Percentiles rank a stretch among this genome's conserved stretches.
Evolutionary conservation across 306 rosid genomes (phyloP).

Genomic region (Corylus americana): DNA sequence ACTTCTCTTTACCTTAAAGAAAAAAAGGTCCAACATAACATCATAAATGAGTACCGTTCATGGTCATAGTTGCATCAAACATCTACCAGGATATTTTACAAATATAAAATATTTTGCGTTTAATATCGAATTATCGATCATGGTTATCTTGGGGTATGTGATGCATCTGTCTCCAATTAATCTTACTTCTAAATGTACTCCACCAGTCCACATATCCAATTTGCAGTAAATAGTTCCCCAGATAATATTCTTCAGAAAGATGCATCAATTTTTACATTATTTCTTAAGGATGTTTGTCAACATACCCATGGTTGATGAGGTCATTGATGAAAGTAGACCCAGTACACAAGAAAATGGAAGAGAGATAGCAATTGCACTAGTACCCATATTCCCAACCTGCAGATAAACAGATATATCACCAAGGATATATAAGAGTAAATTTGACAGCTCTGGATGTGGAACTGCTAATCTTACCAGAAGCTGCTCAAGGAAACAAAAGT

Average conservation of each 20-base stretch:
- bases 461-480: slow-evolving; percentile 62
- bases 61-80: slow-evolving; percentile 5
- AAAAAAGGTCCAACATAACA: background rate
- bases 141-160: background rate
- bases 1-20: background rate
- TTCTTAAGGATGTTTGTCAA: slow-evolving; percentile 6
- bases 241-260: slow-evolving; percentile 15
- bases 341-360: slow-evolving; percentile 95
- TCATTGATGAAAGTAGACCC: slow-evolving; percentile 87
- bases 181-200: background rate
- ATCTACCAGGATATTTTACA: slow-evolving; percentile 16
- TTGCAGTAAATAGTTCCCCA: slow-evolving; percentile 8
- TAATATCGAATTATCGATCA: background rate
- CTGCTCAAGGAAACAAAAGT: slow-evolving; percentile 96
- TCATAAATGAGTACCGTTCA: slow-evolving; percentile 14
- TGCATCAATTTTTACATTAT: background rate
- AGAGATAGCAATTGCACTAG: slow-evolving; percentile 75
- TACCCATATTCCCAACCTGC: slow-evolving; percentile 80
- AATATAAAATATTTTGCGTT: background rate
- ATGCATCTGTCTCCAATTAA: background rate
- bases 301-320: slow-evolving; percentile 96
- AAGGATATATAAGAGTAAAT: slow-evolving; percentile 20
- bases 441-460: slow-evolving; percentile 13
- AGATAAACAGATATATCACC: slow-evolving; percentile 28
- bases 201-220: background rate